phyloP scores from a whole-genome alignment of 2,329 filamentous ascomycete species.

The Xylariaceae sp. region DNA sequence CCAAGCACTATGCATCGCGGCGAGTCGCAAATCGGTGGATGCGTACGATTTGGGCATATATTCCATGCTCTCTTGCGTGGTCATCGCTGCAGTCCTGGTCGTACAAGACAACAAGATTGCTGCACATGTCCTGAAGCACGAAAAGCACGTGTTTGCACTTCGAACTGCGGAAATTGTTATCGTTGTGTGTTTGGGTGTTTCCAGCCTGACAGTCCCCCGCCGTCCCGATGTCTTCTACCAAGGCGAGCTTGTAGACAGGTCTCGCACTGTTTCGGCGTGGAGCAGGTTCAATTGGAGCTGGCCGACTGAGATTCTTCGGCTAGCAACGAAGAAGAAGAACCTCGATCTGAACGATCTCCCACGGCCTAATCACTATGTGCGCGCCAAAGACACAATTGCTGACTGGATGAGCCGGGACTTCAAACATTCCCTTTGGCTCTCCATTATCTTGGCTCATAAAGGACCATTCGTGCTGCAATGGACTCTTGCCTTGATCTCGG shows the following conservation, averaged over 20 bases:
- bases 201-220: slow-evolving; percentile 59
- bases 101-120: slow-evolving; percentile 43
- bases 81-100: slow-evolving; percentile 43
- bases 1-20: slow-evolving; percentile 50
- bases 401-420: slow-evolving; percentile 50
- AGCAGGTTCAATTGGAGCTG: slow-evolving; percentile 65
- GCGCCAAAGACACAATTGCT: slow-evolving; percentile 48
- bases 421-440: slow-evolving; percentile 56
- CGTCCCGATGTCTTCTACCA: slow-evolving; percentile 64
- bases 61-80: slow-evolving; percentile 46
- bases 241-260: slow-evolving; percentile 59
- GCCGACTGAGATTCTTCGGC: slow-evolving; percentile 53
- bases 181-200: slow-evolving; percentile 44
- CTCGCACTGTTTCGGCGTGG: slow-evolving; percentile 60
- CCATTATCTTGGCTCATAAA: slow-evolving; percentile 58
- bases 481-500: slow-evolving; percentile 50
- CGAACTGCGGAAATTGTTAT: slow-evolving; percentile 47
- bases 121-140: slow-evolving; percentile 33
- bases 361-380: slow-evolving; percentile 54
- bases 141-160: slow-evolving; percentile 40
- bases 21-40: slow-evolving; percentile 49
- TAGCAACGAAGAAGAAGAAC: slow-evolving; percentile 55
- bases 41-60: slow-evolving; percentile 54
- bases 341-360: slow-evolving; percentile 64
- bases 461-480: slow-evolving; percentile 57